Base-by-base conservation (phyloP, 352 stramenopile species). In the Pythium aphanidermatum region DNA sequence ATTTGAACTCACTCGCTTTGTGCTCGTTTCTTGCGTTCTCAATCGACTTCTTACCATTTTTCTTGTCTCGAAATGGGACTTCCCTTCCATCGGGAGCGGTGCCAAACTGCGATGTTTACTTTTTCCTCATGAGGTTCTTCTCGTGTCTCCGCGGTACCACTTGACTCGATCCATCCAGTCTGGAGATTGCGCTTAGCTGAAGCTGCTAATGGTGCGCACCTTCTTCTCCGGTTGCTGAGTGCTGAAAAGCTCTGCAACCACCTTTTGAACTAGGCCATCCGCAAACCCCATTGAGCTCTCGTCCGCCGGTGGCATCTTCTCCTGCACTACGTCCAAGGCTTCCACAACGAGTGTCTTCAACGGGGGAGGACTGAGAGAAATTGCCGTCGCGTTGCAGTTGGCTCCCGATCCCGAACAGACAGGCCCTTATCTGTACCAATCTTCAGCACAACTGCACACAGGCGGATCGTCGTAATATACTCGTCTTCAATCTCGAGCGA, bases 121-220 rank as follows among this genome's bases (percentile, higher is more conserved):
- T n/a, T n/a, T n/a, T n/a, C n/a, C n/a, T n/a, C n/a, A 35, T 41
- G 32, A n/a, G n/a, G n/a, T n/a, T n/a, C n/a, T n/a, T n/a, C n/a
- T n/a, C n/a, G n/a, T n/a, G n/a, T n/a, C n/a, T 44, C 44, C 13
- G 17, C 31, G n/a, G n/a, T n/a, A n/a, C n/a, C n/a, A n/a, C n/a
- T n/a, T n/a, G n/a, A n/a, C n/a, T n/a, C n/a, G n/a, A n/a, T n/a
- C n/a, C n/a, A n/a, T n/a, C n/a, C n/a, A n/a, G n/a, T n/a, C n/a
- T n/a, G n/a, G n/a, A n/a, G n/a, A n/a, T n/a, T n/a, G n/a, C n/a
- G n/a, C n/a, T n/a, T 68, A 90, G 52, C 66, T 87, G 62, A 93
- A 88, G 61, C 75, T 87, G 54, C 81, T 93, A 41, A 93, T 91
- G 62, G 78, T 93, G 54, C 81, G 78, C 38, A 90, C 81, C 64